phyloP scores from a whole-genome alignment of 345 rosid species.

The Alliaria petiolata region DNA sequence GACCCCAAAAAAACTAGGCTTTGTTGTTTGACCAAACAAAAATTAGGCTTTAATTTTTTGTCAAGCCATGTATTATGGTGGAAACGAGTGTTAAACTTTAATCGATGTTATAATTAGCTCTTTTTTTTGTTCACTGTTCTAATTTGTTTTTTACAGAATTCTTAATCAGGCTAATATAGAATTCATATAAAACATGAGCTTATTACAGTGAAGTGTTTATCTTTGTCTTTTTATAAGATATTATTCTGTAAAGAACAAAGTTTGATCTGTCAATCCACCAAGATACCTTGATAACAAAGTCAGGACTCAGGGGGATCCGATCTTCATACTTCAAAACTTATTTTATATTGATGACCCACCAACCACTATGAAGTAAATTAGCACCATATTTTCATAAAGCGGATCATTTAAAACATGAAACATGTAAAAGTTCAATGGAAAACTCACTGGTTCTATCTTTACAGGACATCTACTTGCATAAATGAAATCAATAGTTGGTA shows the following conservation, averaged over 20 bases:
- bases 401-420: constrained; percentile 16
- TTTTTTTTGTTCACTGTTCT: background rate
- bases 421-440: constrained; percentile 3
- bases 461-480: constrained; percentile 19
- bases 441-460: constrained; percentile 18
- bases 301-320: constrained; percentile 24
- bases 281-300: constrained; percentile 15
- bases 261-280: constrained; percentile 32
- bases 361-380: constrained; percentile 7
- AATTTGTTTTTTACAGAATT: background rate
- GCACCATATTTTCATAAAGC: background rate
- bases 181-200: constrained; percentile 1
- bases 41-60: background rate
- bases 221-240: background rate
- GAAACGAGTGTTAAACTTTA: background rate
- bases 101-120: background rate
- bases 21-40: no score
- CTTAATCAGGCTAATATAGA: background rate
- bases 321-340: background rate
- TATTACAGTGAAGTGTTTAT: background rate
- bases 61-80: background rate
- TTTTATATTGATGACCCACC: background rate
- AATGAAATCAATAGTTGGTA: background rate
- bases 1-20: no score
- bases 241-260: constrained; percentile 19